Percentiles rank a stretch among this genome's conserved stretches.
phyloP scores from a whole-genome alignment of 305 asterid species.

The Fraxinus floribunda region DNA sequence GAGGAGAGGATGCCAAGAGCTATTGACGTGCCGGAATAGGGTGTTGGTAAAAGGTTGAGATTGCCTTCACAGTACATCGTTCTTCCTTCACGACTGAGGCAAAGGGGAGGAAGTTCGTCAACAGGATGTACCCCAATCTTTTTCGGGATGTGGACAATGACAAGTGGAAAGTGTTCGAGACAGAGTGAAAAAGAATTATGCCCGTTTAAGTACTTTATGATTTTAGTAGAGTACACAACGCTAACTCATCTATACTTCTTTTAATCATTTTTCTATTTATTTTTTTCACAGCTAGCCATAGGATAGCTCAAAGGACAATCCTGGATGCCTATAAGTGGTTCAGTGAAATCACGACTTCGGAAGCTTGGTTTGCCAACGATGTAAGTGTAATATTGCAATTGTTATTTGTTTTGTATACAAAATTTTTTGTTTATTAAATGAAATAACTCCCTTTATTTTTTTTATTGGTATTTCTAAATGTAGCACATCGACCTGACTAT shows the following conservation, averaged over 20 bases:
- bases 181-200: neutral
- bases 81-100: neutral
- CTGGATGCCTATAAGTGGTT: neutral
- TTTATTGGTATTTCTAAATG: too few species aligned
- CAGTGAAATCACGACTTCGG: neutral
- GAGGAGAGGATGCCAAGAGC: neutral
- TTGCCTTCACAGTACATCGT: neutral
- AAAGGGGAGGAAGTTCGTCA: neutral
- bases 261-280: too few species aligned
- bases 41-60: neutral
- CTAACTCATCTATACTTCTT: neutral
- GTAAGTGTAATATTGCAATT: neutral
- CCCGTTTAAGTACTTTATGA: neutral
- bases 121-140: neutral
- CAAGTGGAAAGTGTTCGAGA: neutral
- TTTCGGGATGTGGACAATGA: neutral
- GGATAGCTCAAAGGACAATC: neutral
- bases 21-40: neutral
- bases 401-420: neutral
- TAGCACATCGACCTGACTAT: too few species aligned
- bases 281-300: too few species aligned
- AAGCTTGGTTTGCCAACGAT: neutral
- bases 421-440: neutral
- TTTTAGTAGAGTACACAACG: neutral
- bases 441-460: too few species aligned